Evolutionary conservation across 352 stramenopile species (phyloP).

Genomic region (Phytopythium cucurbitacearum): DNA sequence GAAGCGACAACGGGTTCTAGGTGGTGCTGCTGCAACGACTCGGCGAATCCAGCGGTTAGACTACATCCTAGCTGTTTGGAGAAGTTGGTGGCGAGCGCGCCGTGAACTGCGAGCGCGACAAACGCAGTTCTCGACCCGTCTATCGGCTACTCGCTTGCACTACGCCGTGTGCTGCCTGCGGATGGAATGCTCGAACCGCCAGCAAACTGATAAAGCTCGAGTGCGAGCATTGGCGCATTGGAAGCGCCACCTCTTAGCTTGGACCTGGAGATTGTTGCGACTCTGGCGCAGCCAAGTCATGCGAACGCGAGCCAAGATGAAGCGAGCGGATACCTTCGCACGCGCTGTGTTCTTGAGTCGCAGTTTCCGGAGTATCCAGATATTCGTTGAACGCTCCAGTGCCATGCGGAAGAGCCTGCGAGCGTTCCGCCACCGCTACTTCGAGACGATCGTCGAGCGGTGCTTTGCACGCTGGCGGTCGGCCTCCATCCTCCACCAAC

Average conservation of each 20-base stretch:
- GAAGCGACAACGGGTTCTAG: slow-evolving; percentile 15
- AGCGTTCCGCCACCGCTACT: slow-evolving; percentile 21
- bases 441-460: slow-evolving; percentile 9
- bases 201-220: too few species aligned
- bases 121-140: too few species aligned
- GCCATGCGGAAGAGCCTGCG: slow-evolving; percentile 11
- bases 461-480: slow-evolving; percentile 27
- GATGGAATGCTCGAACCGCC: too few species aligned
- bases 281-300: too few species aligned
- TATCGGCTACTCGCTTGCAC: too few species aligned
- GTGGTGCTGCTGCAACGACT: neutral
- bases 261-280: too few species aligned
- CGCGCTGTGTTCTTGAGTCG: slow-evolving; percentile 7
- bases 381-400: slow-evolving; percentile 7
- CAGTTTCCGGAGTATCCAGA: slow-evolving; percentile 1
- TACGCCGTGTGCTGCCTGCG: too few species aligned
- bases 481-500: slow-evolving; percentile 14
- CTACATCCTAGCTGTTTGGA: neutral
- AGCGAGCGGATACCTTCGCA: neutral
- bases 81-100: neutral
- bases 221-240: too few species aligned
- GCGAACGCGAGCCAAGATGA: too few species aligned
- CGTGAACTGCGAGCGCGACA: too few species aligned
- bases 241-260: too few species aligned
- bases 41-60: neutral